Conservation (phyloP, 352 stramenopile species). For the Blastocystis sp. region DNA sequence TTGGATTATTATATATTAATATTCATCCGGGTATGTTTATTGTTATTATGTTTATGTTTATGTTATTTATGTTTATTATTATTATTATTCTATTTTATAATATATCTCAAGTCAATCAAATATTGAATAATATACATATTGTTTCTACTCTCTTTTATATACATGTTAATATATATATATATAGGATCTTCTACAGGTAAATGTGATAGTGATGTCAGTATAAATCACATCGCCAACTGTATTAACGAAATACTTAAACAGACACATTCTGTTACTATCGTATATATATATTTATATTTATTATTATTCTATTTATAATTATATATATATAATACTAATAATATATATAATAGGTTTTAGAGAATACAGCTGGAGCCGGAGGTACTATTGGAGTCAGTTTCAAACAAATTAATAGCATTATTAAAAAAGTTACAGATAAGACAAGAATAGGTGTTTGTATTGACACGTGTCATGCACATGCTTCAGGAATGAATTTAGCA, state of each 20-base stretch:
- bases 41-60: no score
- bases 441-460: slow-evolving; percentile 28
- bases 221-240: slow-evolving; percentile 3
- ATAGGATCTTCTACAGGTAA: slow-evolving; percentile 14
- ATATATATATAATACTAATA: no score
- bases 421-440: slow-evolving; percentile 22
- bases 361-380: slow-evolving; percentile 28
- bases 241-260: slow-evolving; percentile 26
- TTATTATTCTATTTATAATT: no score
- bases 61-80: no score
- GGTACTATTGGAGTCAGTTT: slow-evolving; percentile 26
- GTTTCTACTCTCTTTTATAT: no score
- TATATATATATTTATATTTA: no score
- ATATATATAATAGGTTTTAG: no score
- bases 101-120: no score
- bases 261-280: slow-evolving; percentile 27
- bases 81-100: no score
- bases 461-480: slow-evolving; percentile 33
- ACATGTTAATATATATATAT: no score
- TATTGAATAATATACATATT: no score
- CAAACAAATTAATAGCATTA: slow-evolving; percentile 15
- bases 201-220: slow-evolving; percentile 22
- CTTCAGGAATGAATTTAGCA: slow-evolving; percentile 18
- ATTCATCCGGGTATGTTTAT: slow-evolving; percentile 25
- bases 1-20: slow-evolving; percentile 25